A percentile compares a stretch with the other conserved stretches of the same genome.
These are phyloP conservation scores for Candida pini DNA, from an alignment of 805 yeast genomes.

Conservation along the genomic window DNA sequence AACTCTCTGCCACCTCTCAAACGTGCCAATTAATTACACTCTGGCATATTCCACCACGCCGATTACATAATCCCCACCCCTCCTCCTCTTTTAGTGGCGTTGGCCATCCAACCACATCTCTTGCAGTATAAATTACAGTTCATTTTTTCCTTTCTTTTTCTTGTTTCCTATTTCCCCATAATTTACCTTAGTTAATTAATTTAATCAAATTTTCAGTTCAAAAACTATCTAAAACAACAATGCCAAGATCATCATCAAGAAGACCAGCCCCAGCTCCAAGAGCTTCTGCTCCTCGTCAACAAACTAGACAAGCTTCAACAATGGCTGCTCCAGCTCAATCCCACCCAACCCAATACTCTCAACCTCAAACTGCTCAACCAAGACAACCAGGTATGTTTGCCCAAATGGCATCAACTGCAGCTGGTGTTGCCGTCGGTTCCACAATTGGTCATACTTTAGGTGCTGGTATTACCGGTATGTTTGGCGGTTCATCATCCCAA, in stretches of 20 bases:
- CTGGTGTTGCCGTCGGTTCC: constrained; percentile 99
- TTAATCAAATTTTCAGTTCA: too few relatives aligned
- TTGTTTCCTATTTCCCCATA: too few relatives aligned
- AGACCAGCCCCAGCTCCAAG: constrained; percentile 37
- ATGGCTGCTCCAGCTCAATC: constrained; percentile 52
- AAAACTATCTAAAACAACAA: neutral
- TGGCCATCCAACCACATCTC: too few relatives aligned
- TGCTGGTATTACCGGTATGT: constrained; percentile 86
- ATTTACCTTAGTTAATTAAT: too few relatives aligned
- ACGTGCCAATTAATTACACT: too few relatives aligned
- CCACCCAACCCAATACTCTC: constrained; percentile 40
- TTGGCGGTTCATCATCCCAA: constrained; percentile 62
- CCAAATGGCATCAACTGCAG: constrained; percentile 98
- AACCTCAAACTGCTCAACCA: constrained; percentile 45
- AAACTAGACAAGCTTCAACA: constrained; percentile 69
- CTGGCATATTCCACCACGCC: too few relatives aligned
- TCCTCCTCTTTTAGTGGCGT: too few relatives aligned
- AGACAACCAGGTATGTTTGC: constrained; percentile 83
- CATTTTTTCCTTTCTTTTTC: too few relatives aligned
- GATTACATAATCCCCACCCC: too few relatives aligned
- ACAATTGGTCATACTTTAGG: constrained; percentile 96
- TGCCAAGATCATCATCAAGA: constrained; percentile 15
- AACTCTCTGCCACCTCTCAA: too few relatives aligned
- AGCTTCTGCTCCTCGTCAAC: constrained; percentile 26
- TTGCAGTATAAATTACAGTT: too few relatives aligned